Base-by-base conservation (phyloP, 2,329 filamentous ascomycete genomes). In the Aurifilum marmelostoma region DNA sequence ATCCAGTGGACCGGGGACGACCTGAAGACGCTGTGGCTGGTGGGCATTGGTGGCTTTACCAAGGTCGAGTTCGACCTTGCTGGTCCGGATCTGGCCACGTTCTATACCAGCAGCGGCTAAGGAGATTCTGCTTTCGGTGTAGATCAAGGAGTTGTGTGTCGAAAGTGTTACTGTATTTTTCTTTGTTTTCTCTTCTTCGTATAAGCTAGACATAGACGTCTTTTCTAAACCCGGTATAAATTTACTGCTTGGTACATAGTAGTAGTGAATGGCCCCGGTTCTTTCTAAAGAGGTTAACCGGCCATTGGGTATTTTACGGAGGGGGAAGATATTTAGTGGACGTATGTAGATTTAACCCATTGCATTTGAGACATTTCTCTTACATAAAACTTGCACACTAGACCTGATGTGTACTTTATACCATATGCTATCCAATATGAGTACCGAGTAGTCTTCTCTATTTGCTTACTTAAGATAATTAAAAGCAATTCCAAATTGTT, bases 41-140 rank as follows among this genome's bases (percentile, higher is more conserved):
- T 58, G 9, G 54, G 54, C 24, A 58, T 58, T 32, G 29, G 54
- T 58, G 54, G 54, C 21, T 58, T 58, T 21, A 58, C 54, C 54
- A 58, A 58, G 54, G 54, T 58, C 24, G 54, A 58, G 7, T 58
- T 58, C 11, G 21, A 58, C 54, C 54, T 58, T 32, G 21, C 54
- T 27, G 54, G 54, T 29, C 54, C 54, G 24, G 24, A 58, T 58
- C 24, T 58, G 54, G 54, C 24, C 3, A 29, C 24, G 0, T 58
- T 58, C 12, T 58, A 32, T 58, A 58, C 24, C 5, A 58, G 43
- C 43, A 47, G 43, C 41, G 18, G 14, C 43, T 47, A 47, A 8
- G 18, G 7, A 47, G 18, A 39, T 11, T 39, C 43, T 47, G 43
- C 43, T 47, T 47, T 47, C 18, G 9, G 43, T n/a, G 21, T 47